Conservation (phyloP, 2,329 filamentous ascomycete species). For the Fusarium duplospermum region DNA sequence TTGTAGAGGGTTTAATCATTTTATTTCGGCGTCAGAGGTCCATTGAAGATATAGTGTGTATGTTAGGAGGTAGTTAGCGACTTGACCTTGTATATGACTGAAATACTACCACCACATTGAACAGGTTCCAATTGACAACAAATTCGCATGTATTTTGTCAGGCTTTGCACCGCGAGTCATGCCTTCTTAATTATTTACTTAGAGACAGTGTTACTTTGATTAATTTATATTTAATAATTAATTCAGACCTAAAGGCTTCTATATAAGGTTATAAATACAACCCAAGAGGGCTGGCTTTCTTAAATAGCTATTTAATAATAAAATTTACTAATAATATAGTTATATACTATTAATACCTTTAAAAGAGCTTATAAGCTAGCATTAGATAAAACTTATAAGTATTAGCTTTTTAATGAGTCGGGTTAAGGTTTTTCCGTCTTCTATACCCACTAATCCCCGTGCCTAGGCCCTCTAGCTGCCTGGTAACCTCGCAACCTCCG, state of each 20-base stretch:
- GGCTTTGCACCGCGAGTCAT: neutral
- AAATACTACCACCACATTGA: conserved; percentile 9
- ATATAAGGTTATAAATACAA: no score
- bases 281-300: neutral
- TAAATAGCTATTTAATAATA: neutral
- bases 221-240: neutral
- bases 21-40: conserved; percentile 15
- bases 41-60: conserved; percentile 3
- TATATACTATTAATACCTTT: neutral
- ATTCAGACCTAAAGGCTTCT: neutral
- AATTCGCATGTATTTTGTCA: neutral
- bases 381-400: neutral
- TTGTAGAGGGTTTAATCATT: neutral
- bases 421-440: conserved; percentile 21
- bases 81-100: conserved; percentile 23
- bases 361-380: neutral
- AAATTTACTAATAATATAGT: neutral
- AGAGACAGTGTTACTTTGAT: no score
- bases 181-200: neutral
- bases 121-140: neutral
- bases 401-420: neutral
- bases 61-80: conserved; percentile 15
- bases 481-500: conserved; percentile 23
- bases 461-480: conserved; percentile 9
- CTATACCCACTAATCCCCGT: conserved; percentile 8